phyloP scores from a whole-genome alignment of 441 rosid genomes.

The Viola pubescens region DNA sequence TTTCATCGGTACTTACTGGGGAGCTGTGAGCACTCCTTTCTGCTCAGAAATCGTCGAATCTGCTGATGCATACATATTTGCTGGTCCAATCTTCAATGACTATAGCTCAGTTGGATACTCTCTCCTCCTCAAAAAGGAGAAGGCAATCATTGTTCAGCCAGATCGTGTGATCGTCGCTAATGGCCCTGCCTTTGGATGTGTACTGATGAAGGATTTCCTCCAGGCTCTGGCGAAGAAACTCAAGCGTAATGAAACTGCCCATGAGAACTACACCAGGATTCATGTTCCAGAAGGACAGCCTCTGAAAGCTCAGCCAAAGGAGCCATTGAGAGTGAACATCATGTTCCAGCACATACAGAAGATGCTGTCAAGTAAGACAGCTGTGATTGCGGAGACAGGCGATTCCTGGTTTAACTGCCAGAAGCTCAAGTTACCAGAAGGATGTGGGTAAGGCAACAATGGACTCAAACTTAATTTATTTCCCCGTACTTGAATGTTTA shows the following conservation, averaged over 20 bases:
- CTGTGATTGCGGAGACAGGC: slow-evolving; percentile 68
- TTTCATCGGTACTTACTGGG: slow-evolving; percentile 49
- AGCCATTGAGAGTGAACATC: slow-evolving; percentile 47
- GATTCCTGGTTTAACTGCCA: slow-evolving; percentile 80
- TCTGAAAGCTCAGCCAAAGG: slow-evolving; percentile 33
- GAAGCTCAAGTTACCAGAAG: slow-evolving; percentile 57
- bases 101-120: slow-evolving; percentile 69
- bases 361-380: slow-evolving; percentile 45
- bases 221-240: slow-evolving; percentile 38
- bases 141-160: slow-evolving; percentile 56
- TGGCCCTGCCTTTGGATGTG: slow-evolving; percentile 62
- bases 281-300: slow-evolving; percentile 61
- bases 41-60: slow-evolving; percentile 58
- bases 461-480: not conserved
- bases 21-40: slow-evolving; percentile 50
- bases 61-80: slow-evolving; percentile 34
- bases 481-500: not conserved
- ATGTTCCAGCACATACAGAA: slow-evolving; percentile 58
- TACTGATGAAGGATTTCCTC: slow-evolving; percentile 62
- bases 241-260: slow-evolving; percentile 41
- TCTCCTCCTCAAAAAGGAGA: slow-evolving; percentile 67
- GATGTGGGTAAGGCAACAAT: slow-evolving; percentile 45
- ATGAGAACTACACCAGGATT: slow-evolving; percentile 54
- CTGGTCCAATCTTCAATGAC: slow-evolving; percentile 48
- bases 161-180: slow-evolving; percentile 53